These are phyloP conservation scores for Camellia granthamiana DNA, from an alignment of 148 eudicot genomes.

Conservation along the genomic window DNA sequence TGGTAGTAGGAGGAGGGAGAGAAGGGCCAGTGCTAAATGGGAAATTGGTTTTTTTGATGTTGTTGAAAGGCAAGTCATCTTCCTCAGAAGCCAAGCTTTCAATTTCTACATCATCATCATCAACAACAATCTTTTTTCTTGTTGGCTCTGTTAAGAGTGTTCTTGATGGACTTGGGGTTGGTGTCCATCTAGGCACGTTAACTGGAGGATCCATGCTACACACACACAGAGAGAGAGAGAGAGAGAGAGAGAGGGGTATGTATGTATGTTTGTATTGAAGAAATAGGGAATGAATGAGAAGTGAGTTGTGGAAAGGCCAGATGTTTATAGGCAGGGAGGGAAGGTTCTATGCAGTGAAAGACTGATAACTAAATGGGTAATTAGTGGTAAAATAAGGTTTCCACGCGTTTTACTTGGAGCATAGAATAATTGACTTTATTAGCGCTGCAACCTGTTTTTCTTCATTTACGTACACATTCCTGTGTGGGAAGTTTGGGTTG, in stretches of 20 bases:
- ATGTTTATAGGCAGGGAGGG: not conserved
- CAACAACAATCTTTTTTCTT: not conserved
- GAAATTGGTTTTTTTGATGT: slow-evolving; percentile 16
- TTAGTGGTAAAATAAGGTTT: too few species aligned
- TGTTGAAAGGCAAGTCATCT: not conserved
- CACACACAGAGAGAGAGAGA: not conserved
- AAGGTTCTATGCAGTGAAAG: not conserved
- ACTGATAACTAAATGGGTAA: too few species aligned
- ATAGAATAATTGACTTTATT: too few species aligned
- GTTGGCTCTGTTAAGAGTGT: not conserved
- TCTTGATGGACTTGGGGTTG: slow-evolving; percentile 42
- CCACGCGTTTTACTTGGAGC: too few species aligned
- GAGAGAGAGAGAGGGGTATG: not conserved
- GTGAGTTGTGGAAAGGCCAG: not conserved
- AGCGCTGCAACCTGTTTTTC: too few species aligned
- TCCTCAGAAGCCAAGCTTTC: slow-evolving; percentile 7
- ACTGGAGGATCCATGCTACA: not conserved
- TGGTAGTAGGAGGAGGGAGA: not conserved
- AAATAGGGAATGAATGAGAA: not conserved
- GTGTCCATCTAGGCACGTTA: slow-evolving; percentile 37
- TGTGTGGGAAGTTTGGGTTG: too few species aligned
- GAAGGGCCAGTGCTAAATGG: slow-evolving; percentile 22
- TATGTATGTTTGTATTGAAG: too few species aligned
- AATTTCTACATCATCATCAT: not conserved
- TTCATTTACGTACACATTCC: too few species aligned